These are phyloP conservation scores for Candida pseudoglaebosa DNA, from an alignment of 805 yeast genomes.

Conservation along the genomic window DNA sequence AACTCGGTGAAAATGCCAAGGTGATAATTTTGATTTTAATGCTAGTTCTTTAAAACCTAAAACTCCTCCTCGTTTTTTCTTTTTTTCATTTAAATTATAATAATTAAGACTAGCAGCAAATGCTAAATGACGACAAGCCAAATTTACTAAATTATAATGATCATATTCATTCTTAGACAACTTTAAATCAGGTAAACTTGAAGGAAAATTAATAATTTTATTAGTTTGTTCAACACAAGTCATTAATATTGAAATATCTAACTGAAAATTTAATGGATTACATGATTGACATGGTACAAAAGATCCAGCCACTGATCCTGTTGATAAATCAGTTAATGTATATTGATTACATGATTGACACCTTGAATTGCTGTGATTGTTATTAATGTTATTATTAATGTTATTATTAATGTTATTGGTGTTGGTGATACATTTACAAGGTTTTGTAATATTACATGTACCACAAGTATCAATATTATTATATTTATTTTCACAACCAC, in stretches of 20 bases:
- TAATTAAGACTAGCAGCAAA: slow-evolving; percentile 61
- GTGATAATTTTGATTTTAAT: slow-evolving; percentile 73
- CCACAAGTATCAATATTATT: not conserved
- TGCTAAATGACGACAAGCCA: slow-evolving; percentile 82
- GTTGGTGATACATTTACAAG: not conserved
- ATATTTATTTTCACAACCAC: not conserved
- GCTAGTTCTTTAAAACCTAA: slow-evolving; percentile 85
- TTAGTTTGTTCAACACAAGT: not conserved
- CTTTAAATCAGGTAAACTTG: not conserved
- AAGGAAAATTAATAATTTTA: not conserved
- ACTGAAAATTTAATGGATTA: not conserved
- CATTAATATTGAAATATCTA: not conserved
- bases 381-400: too few relatives aligned
- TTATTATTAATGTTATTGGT: too few relatives aligned
- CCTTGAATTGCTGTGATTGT: too few relatives aligned
- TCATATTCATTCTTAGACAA: slow-evolving; percentile 60
- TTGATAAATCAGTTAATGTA: not conserved
- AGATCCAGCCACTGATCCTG: not conserved
- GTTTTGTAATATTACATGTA: too few relatives aligned
- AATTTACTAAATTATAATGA: slow-evolving; percentile 64
- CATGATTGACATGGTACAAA: not conserved
- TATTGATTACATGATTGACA: not conserved
- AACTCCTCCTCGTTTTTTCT: slow-evolving; percentile 71
- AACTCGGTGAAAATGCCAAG: slow-evolving; percentile 93
- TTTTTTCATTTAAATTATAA: slow-evolving; percentile 29